phyloP scores from a whole-genome alignment of 2,329 filamentous ascomycete species.

The Exophiala mesophila region DNA sequence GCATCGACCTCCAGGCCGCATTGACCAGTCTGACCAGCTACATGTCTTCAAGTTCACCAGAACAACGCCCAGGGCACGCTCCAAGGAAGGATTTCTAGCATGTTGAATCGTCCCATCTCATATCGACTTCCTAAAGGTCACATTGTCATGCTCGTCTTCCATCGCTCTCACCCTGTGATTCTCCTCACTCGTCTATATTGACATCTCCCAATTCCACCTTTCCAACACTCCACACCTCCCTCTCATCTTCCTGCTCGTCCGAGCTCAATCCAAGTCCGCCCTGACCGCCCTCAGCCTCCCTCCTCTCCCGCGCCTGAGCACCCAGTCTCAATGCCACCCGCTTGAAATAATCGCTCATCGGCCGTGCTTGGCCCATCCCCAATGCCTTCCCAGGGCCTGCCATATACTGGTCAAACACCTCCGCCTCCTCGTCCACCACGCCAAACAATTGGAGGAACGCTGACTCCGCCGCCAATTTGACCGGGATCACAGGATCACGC shows the following conservation, averaged over 20 bases:
- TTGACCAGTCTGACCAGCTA: too few relatives aligned
- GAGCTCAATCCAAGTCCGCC: conserved; percentile 80
- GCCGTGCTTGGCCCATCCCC: conserved; percentile 53
- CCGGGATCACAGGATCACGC: conserved; percentile 84
- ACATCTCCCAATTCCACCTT: conserved; percentile 67
- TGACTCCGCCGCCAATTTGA: conserved; percentile 91
- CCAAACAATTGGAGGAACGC: conserved; percentile 88
- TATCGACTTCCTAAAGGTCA: too few relatives aligned
- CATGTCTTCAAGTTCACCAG: too few relatives aligned
- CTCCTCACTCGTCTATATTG: conserved; percentile 6
- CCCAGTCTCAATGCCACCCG: conserved; percentile 78
- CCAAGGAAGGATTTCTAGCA: too few relatives aligned
- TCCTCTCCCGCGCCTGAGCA: conserved; percentile 80
- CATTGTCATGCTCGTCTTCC: too few relatives aligned
- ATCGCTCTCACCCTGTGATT: too few relatives aligned
- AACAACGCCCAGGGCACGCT: too few relatives aligned
- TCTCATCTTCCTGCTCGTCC: conserved; percentile 91
- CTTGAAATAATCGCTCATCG: conserved; percentile 97
- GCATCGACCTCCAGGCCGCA: too few relatives aligned
- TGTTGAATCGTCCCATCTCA: too few relatives aligned
- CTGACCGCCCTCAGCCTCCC: conserved; percentile 83
- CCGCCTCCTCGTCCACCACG: conserved; percentile 79
- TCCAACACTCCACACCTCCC: conserved; percentile 92
- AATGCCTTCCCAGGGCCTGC: conserved; percentile 59
- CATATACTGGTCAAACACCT: conserved; percentile 89